Conservation (phyloP, 257 asterid species). For the Verbascum thapsus region DNA sequence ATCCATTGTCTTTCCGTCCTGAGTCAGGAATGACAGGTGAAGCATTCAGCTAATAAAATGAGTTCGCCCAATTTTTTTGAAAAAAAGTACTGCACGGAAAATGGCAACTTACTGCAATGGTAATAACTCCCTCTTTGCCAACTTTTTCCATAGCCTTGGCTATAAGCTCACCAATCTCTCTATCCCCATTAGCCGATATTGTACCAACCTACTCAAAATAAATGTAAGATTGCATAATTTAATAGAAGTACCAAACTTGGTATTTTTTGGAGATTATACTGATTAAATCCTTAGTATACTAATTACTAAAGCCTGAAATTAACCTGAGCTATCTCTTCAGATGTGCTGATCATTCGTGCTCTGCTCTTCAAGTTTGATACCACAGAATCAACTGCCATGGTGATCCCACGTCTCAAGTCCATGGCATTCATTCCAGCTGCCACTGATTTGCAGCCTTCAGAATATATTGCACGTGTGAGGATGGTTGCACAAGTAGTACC, state of each 20-base stretch:
- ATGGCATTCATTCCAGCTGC: slow-evolving; percentile 75
- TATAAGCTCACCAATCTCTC: slow-evolving; percentile 64
- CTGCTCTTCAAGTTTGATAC: slow-evolving; percentile 54
- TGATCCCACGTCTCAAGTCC: slow-evolving; percentile 67
- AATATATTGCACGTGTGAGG: slow-evolving; percentile 52
- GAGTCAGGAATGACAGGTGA: slow-evolving; percentile 20
- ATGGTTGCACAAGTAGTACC: slow-evolving; percentile 66
- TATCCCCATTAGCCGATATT: slow-evolving; percentile 63
- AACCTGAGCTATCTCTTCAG: slow-evolving; percentile 68
- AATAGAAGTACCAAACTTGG: not conserved
- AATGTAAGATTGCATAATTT: not conserved
- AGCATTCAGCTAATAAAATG: not conserved
- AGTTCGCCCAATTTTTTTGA: not conserved
- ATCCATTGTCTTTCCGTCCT: slow-evolving; percentile 55
- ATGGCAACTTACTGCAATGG: slow-evolving; percentile 50
- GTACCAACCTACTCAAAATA: slow-evolving; percentile 49
- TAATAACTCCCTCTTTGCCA: slow-evolving; percentile 74
- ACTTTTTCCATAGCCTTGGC: slow-evolving; percentile 74
- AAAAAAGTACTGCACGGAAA: not conserved
- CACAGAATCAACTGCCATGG: slow-evolving; percentile 61
- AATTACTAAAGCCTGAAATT: slow-evolving; percentile 1
- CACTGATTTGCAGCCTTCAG: slow-evolving; percentile 68
- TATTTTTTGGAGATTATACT: not conserved
- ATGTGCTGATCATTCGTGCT: slow-evolving; percentile 59
- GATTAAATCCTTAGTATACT: not conserved